These are phyloP conservation scores for Artemisia annua DNA, from an alignment of 129 eudicot species.

Conservation along the genomic window DNA sequence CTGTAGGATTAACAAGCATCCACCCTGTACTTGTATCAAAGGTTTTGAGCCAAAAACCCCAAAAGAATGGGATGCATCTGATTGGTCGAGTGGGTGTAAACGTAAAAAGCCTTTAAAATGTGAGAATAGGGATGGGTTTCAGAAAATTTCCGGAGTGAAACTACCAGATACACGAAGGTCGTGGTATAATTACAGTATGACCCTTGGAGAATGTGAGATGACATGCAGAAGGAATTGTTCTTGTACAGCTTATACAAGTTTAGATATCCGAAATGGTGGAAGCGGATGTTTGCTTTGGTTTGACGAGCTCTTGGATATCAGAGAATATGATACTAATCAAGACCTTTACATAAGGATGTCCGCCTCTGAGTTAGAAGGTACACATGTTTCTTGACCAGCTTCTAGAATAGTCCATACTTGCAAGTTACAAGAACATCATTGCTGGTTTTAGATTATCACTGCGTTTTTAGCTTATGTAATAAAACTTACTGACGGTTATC, in stretches of 20 bases:
- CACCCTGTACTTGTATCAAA: slow-evolving; percentile 31
- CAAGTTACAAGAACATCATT: too few species aligned
- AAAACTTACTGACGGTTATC: background rate
- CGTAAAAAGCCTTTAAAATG: slow-evolving; percentile 21
- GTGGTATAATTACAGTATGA: slow-evolving; percentile 32
- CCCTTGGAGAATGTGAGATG: slow-evolving; percentile 36
- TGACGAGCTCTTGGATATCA: slow-evolving; percentile 28
- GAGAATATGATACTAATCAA: slow-evolving; percentile 21
- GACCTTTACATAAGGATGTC: slow-evolving; percentile 30
- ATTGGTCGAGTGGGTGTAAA: slow-evolving; percentile 36
- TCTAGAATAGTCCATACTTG: too few species aligned
- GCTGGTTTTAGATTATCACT: too few species aligned
- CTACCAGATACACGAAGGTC: slow-evolving; percentile 38
- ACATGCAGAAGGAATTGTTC: slow-evolving; percentile 33
- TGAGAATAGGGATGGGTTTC: slow-evolving; percentile 15
- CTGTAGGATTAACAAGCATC: slow-evolving; percentile 25
- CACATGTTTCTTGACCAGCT: too few species aligned
- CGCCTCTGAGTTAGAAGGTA: slow-evolving; percentile 25
- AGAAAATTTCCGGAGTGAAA: slow-evolving; percentile 17
- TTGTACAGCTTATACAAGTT: slow-evolving; percentile 40
- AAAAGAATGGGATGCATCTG: slow-evolving; percentile 25
- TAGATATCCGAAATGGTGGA: slow-evolving; percentile 31
- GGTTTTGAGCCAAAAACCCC: slow-evolving; percentile 30
- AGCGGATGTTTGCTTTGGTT: slow-evolving; percentile 46
- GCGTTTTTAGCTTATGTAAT: background rate